Conservation (phyloP, 805 yeast species). For the Pichia paraexigua region DNA sequence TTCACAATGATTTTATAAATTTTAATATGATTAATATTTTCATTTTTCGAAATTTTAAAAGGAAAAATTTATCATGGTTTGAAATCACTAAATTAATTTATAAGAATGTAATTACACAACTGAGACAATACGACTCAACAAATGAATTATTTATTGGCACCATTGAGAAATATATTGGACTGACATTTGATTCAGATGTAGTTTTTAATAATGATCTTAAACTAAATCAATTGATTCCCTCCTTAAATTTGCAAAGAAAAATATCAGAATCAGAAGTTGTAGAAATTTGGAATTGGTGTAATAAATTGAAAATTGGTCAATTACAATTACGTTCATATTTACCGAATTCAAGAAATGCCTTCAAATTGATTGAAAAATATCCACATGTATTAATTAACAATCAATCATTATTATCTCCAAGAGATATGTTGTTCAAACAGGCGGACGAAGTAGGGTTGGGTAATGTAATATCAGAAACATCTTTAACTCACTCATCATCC, state of each 20-base stretch:
- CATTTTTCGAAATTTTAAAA: slow-evolving; percentile 1
- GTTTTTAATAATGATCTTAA: background rate
- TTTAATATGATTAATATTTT: slow-evolving; percentile 7
- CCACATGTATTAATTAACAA: background rate
- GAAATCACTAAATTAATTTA: background rate
- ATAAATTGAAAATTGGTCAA: background rate
- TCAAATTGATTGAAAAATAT: slow-evolving; percentile 1
- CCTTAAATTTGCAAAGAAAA: background rate
- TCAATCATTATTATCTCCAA: slow-evolving; percentile 1
- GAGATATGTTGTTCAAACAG: slow-evolving; percentile 1
- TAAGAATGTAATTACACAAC: background rate
- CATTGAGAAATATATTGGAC: slow-evolving; percentile 7
- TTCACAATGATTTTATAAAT: slow-evolving; percentile 3
- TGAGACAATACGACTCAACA: background rate
- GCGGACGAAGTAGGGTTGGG: slow-evolving; percentile 1
- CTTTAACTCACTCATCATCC: background rate
- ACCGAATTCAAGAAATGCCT: slow-evolving; percentile 1
- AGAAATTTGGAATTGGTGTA: slow-evolving; percentile 6
- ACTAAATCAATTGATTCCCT: background rate
- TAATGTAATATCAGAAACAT: background rate
- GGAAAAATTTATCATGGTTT: slow-evolving; percentile 6
- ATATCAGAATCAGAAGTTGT: slow-evolving; percentile 2
- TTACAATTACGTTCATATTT: slow-evolving; percentile 3
- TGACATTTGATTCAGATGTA: slow-evolving; percentile 6
- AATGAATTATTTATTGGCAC: slow-evolving; percentile 5